Conservation (phyloP, 2,329 filamentous ascomycete species). For the Fusarium newnesense region DNA sequence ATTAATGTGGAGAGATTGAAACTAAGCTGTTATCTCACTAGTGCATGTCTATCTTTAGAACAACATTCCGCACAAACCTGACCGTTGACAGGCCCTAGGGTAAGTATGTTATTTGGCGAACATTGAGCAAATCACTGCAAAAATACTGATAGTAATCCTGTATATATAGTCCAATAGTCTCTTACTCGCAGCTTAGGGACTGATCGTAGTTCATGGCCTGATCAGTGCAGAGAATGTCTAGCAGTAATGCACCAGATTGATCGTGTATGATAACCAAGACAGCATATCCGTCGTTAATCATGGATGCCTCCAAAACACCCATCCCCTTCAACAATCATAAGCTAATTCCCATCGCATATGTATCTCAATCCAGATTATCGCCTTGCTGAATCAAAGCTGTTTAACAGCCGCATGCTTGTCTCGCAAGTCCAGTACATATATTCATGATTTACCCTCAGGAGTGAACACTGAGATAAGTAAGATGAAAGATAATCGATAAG, state of each 20-base stretch:
- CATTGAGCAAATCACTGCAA: too few species aligned
- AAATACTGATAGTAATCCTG: too few species aligned
- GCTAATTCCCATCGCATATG: too few species aligned
- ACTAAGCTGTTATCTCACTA: neutral
- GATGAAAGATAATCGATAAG: neutral
- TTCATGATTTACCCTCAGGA: neutral
- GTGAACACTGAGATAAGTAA: neutral
- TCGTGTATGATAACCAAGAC: too few species aligned
- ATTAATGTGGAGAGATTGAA: fast-evolving
- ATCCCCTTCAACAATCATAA: too few species aligned
- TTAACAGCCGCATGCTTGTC: neutral
- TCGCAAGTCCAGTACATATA: too few species aligned
- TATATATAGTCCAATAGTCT: neutral
- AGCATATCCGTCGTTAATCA: too few species aligned
- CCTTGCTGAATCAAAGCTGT: fast-evolving
- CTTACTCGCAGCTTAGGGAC: fast-evolving
- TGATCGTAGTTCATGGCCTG: fast-evolving
- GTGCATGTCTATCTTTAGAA: fast-evolving
- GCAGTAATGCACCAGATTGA: too few species aligned
- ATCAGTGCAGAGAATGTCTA: neutral
- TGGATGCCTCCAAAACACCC: too few species aligned
- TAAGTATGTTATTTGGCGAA: neutral
- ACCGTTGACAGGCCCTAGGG: neutral
- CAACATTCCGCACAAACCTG: fast-evolving
- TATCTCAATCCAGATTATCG: fast-evolving